A percentile compares a stretch with the other conserved stretches of the same genome.
These are phyloP conservation scores for Clavispora asparagi DNA, from an alignment of 805 yeast genomes.

Conservation along the genomic window DNA sequence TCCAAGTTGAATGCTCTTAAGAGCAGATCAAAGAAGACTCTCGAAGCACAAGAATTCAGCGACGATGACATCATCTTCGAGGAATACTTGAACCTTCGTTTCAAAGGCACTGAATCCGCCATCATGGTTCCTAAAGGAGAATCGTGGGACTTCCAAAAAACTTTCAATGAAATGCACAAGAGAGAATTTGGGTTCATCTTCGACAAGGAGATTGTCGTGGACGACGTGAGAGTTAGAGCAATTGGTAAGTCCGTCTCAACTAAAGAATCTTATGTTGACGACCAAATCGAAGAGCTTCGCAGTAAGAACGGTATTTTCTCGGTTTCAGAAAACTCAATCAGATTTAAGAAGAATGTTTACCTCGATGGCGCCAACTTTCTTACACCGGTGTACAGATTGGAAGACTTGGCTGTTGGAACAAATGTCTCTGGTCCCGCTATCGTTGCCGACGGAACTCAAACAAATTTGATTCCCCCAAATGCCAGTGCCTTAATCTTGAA, in stretches of 20 bases:
- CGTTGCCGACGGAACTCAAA: conserved; percentile 17
- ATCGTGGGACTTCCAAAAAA: conserved; percentile 10
- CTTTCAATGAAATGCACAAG: conserved; percentile 11
- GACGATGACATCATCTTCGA: conserved; percentile 10
- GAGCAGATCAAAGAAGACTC: conserved; percentile 3
- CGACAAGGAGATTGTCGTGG: conserved; percentile 15
- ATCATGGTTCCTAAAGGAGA: conserved; percentile 13
- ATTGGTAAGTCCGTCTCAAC: conserved; percentile 7
- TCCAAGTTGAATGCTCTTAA: conserved; percentile 4
- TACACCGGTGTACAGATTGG: conserved; percentile 13
- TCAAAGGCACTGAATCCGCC: conserved; percentile 14
- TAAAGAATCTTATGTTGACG: conserved; percentile 11
- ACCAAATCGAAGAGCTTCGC: conserved; percentile 7
- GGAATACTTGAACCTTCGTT: conserved; percentile 13
- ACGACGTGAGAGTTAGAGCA: conserved; percentile 17
- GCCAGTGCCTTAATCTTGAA: conserved; percentile 11
- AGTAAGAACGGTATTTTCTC: neutral
- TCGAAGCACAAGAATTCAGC: conserved; percentile 9
- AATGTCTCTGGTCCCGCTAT: conserved; percentile 14
- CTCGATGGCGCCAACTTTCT: conserved; percentile 4
- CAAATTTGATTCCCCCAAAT: conserved; percentile 13
- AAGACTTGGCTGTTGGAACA: conserved; percentile 8
- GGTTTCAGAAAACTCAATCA: neutral
- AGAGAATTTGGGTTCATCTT: conserved; percentile 16
- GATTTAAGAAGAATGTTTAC: conserved; percentile 9